Percentiles rank a stretch among this genome's conserved stretches.
Evolutionary conservation across 2,329 filamentous ascomycete species (phyloP).

Genomic region (Calonectria hongkongensis): DNA sequence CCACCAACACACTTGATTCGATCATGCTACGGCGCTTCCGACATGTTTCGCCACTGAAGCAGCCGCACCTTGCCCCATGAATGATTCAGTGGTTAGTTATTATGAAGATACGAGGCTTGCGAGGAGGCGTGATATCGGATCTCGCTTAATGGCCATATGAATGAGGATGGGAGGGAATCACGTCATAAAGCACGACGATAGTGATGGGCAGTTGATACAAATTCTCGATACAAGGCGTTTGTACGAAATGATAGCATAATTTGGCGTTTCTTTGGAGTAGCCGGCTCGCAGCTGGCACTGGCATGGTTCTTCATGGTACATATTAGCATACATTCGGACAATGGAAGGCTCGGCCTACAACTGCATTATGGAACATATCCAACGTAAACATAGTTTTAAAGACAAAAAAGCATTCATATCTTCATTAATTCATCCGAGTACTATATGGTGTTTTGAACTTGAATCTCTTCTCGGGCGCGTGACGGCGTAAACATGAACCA

Average conservation of each 20-base stretch:
- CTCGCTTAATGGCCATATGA: background rate
- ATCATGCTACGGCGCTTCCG: too few species aligned
- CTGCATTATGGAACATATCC: background rate
- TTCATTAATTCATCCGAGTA: conserved; percentile 48
- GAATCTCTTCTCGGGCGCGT: conserved; percentile 13
- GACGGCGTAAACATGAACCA: conserved; percentile 9
- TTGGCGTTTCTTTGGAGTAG: conserved; percentile 21
- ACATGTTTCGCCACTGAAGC: background rate
- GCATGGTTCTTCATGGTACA: conserved; percentile 26
- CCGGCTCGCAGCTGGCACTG: conserved; percentile 9
- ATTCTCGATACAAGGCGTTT: conserved; percentile 20
- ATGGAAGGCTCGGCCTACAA: background rate
- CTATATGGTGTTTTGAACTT: conserved; percentile 22
- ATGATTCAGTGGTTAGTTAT: background rate
- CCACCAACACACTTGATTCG: background rate
- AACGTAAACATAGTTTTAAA: conserved; percentile 12
- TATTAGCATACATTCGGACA: conserved; percentile 22
- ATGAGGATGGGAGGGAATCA: conserved; percentile 12
- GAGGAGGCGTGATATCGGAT: background rate
- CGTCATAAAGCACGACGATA: background rate
- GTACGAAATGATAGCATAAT: conserved; percentile 12
- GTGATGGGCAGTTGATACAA: conserved; percentile 4
- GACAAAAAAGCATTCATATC: conserved; percentile 43
- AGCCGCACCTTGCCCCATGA: too few species aligned
- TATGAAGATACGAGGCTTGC: background rate